A percentile compares a stretch with the other conserved stretches of the same genome.
Evolutionary conservation across 2,329 filamentous ascomycete genomes (phyloP).

Genomic region (Colletotrichum coccodes): DNA sequence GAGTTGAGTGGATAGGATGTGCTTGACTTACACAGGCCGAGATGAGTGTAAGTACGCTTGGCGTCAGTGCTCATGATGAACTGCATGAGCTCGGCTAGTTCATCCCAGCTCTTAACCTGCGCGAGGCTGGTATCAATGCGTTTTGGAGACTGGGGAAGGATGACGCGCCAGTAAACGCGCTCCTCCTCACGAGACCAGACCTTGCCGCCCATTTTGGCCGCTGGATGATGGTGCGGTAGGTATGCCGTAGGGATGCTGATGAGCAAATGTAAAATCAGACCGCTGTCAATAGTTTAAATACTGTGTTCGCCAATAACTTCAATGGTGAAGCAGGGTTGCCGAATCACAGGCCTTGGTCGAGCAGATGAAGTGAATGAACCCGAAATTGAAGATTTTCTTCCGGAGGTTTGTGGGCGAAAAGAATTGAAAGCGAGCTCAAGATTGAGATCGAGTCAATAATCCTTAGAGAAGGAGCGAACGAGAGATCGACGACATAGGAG

Average conservation of each 20-base stretch:
- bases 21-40: slow-evolving; percentile 52
- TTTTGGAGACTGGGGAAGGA: slow-evolving; percentile 50
- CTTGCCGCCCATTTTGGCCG: slow-evolving; percentile 59
- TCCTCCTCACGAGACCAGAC: slow-evolving; percentile 61
- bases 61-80: slow-evolving; percentile 43
- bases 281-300: not conserved
- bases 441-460: not conserved
- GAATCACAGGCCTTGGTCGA: not conserved
- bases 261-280: not conserved
- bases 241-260: not conserved
- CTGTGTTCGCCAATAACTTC: not conserved
- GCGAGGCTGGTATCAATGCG: slow-evolving; percentile 39
- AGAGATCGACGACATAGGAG: not conserved
- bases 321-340: not conserved
- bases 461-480: not conserved
- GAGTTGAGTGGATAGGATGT: too few relatives aligned
- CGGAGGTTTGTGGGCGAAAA: not conserved
- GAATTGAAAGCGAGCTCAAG: not conserved
- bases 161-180: slow-evolving; percentile 56
- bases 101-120: slow-evolving; percentile 44
- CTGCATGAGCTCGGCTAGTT: slow-evolving; percentile 51
- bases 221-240: not conserved
- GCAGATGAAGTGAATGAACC: not conserved
- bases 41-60: slow-evolving; percentile 50
- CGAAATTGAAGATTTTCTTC: not conserved